Base-by-base conservation (phyloP, 306 rosid genomes). In the Neltuma alba region DNA sequence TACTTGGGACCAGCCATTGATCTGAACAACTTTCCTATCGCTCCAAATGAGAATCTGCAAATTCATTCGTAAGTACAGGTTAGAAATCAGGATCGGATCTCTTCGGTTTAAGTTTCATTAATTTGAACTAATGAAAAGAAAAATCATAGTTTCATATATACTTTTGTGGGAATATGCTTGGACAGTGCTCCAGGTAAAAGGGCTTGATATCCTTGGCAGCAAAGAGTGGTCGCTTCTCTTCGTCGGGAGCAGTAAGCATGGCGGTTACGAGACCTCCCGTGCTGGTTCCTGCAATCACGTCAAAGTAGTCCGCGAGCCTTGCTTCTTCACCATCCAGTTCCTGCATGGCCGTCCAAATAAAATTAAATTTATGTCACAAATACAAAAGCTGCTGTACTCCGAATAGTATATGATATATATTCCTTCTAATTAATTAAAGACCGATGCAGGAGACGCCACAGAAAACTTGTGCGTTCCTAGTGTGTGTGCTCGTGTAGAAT, bases 281-380 rank as follows among this genome's bases (percentile, higher is more conserved):
- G 74, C 93, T 89, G 64, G 97, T 91, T 77, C 94, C 97, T 16
- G 94, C 71, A 27, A 91, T 86, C 54, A 91, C 89, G 68, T 91
- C 97, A 54, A 91, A 89, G 67, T 91, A 91, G 31, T 91, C 97
- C 60, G 97, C 92, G 1, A 91, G 85, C 20, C 94, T 90, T 62
- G 93, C 93, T 38, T 86, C 93, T 12, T 76, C 80, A 2, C 94
- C 97, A 14, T 88, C 97, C 72, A 88, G 71, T 36, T 88, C 88
- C 97, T 92, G 70, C 45, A 79, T 27, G 25, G 5, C 12, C 61
- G 27, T 54, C 28, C 61, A 21, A 47, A 16, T 48, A 7, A 48
- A 16, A 16, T 48, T 16, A 48, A 48, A 48, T 48, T 48, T 18
- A 48, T 18, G 23, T 48, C 23, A 48, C 21, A 6, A 48, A 14